These are phyloP conservation scores for Cercophora sp. DNA, from an alignment of 495 filamentous ascomycete genomes.

Conservation along the genomic window DNA sequence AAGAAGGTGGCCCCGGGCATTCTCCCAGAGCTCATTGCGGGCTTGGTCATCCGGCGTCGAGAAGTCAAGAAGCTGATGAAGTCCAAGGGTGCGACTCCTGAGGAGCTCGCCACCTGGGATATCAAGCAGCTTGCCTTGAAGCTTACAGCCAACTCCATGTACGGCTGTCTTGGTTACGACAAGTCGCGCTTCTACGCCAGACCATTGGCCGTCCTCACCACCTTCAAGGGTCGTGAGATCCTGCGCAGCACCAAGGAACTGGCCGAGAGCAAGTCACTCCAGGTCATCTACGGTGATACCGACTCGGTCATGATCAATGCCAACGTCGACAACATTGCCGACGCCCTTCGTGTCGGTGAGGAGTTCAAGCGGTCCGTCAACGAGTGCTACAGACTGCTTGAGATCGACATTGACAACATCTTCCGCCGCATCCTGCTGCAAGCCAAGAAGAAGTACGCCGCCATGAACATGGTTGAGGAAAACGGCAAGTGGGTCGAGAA, in stretches of 20 bases:
- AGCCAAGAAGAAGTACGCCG: constrained; percentile 99
- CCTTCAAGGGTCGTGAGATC: constrained; percentile 97
- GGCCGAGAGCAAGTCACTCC: constrained; percentile 79
- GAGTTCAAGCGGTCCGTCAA: constrained; percentile 71
- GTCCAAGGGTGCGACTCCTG: constrained; percentile 76
- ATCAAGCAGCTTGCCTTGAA: constrained; percentile 97
- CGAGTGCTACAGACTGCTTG: constrained; percentile 80
- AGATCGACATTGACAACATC: constrained; percentile 97
- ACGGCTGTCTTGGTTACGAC: constrained; percentile 94
- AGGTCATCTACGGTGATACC: constrained; percentile 97
- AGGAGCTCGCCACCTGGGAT: constrained; percentile 92
- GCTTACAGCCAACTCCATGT: constrained; percentile 98
- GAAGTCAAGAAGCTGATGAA: constrained; percentile 97
- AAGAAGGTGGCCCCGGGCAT: constrained; percentile 68
- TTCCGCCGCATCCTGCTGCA: constrained; percentile 91
- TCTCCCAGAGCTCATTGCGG: constrained; percentile 83
- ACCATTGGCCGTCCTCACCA: constrained; percentile 91
- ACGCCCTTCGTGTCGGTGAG: constrained; percentile 80
- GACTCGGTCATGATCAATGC: constrained; percentile 99
- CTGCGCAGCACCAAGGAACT: constrained; percentile 90
- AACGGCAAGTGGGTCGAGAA: constrained; percentile 90
- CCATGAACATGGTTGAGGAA: constrained; percentile 85
- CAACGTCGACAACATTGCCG: constrained; percentile 87
- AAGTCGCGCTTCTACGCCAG: constrained; percentile 95
- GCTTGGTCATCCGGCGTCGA: constrained; percentile 78